Conservation (phyloP, 495 filamentous ascomycete genomes). For the Staphylotrichum tortipilum region DNA sequence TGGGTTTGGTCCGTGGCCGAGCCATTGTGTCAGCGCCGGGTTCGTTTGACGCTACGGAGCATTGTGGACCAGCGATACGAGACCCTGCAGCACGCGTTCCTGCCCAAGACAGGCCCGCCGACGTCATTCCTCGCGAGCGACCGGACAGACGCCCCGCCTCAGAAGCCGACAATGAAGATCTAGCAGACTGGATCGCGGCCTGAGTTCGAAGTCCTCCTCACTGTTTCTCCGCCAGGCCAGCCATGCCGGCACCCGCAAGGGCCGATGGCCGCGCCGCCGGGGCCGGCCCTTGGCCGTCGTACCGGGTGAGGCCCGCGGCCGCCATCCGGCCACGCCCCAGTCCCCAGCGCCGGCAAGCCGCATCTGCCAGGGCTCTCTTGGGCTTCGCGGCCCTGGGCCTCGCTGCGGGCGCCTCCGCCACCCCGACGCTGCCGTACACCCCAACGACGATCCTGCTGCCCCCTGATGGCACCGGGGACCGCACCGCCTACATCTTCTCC, state of each 20-base stretch:
- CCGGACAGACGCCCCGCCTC: too few species aligned
- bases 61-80: too few species aligned
- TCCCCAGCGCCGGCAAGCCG: background rate
- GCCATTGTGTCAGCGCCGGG: background rate
- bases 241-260: background rate
- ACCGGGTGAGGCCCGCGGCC: background rate
- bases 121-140: too few species aligned
- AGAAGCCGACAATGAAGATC: constrained; percentile 1
- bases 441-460: constrained; percentile 58
- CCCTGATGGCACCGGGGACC: constrained; percentile 23
- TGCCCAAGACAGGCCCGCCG: too few species aligned
- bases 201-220: background rate
- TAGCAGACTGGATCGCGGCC: constrained; percentile 3
- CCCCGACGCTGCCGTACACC: constrained; percentile 54
- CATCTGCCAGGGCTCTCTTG: background rate
- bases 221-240: background rate
- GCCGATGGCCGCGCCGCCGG: background rate
- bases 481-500: constrained; percentile 52
- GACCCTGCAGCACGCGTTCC: too few species aligned
- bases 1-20: background rate
- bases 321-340: background rate
- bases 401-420: background rate
- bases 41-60: background rate
- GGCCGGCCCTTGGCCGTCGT: background rate
- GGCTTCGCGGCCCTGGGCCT: background rate